Evolutionary conservation across 805 yeast species (phyloP), one percentile per base, ranked within the genome.

Genomic region (Schizosaccharomyces cryophilus): DNA sequence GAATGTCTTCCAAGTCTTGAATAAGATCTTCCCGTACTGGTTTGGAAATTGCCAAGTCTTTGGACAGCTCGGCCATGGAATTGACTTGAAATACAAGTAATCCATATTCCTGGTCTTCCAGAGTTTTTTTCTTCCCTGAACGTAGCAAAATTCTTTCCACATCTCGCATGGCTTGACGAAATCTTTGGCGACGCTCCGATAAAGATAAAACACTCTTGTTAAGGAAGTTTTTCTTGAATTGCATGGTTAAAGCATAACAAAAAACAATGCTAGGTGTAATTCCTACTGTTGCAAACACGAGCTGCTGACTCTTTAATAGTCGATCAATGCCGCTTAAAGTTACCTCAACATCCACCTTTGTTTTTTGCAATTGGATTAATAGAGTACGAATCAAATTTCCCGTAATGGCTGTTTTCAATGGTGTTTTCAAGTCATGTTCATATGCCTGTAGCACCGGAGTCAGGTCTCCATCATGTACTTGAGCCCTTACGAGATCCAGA

Each of bases 251-350:
- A 45, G 56, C 62, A 62, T 67, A 66, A 65, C 70, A 67, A 67
- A 68, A 69, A 61, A 87, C 65, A 26, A 80, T 66, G 60, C 90
- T 78, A 0, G 98, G 98, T 21, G 89, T 79, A 2, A 93, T 82
- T 1, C 96, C 95, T 30, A 93, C 85, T 26, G 87, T 74, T 0
- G 95, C 96, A 73, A 90, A 87, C n/a, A 93, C 93, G 61, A 90
- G 77, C 69, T 93, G 95, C 72, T 90, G 98, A 60, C 93, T 83
- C 70, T 87, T 84, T 56, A 93, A 76, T 65, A 90, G 74, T 68
- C 85, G 83, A 71, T 93, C 97, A 64, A 93, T 89, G 7, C 97
- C 97, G 66, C 78, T 80, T 63, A 90, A 78, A 0, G 96, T 97
- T 4, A 88, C 74, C 45, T 85, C 88, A 7, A 95, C 95, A 69